A percentile compares a stretch with the other conserved stretches of the same genome.
Conservation (phyloP, 805 yeast genomes). For the Diddensiella caesifluorescens region DNA sequence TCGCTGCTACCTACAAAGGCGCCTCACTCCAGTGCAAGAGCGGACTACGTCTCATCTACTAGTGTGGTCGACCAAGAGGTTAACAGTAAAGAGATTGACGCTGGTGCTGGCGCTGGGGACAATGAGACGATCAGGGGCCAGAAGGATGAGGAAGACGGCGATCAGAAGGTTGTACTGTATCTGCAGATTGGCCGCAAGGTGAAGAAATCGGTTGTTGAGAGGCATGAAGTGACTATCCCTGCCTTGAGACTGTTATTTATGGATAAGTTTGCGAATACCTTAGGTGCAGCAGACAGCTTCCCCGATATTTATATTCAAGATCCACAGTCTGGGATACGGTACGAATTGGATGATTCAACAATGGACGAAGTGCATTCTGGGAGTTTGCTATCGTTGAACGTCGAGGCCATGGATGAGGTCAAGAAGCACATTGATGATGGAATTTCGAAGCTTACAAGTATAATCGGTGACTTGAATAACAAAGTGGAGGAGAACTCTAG, state of each 20-base stretch:
- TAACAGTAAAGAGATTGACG: background rate
- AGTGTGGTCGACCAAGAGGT: conserved; percentile 11
- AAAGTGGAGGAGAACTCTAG: conserved; percentile 24
- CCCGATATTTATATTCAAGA: conserved; percentile 78
- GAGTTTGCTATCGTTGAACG: conserved; percentile 50
- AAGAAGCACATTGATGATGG: conserved; percentile 30
- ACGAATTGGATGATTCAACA: conserved; percentile 71
- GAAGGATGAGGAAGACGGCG: background rate
- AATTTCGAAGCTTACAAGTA: conserved; percentile 19
- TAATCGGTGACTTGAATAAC: conserved; percentile 25
- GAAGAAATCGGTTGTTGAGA: conserved; percentile 23
- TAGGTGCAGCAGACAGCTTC: conserved; percentile 46
- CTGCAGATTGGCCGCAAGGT: conserved; percentile 34
- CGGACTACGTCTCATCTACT: conserved; percentile 22
- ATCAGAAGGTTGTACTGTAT: conserved; percentile 23
- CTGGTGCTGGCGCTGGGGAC: background rate
- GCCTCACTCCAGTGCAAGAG: conserved; percentile 17
- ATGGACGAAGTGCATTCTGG: conserved; percentile 57
- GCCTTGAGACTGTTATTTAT: conserved; percentile 60
- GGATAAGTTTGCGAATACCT: conserved; percentile 83
- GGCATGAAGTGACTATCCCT: conserved; percentile 34
- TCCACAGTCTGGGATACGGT: conserved; percentile 51
- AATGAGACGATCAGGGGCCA: background rate
- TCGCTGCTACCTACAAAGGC: conserved; percentile 24
- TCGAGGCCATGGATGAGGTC: conserved; percentile 39